Evolutionary conservation across 1,284 basidiomycete species (phyloP).

Genomic region (Blastosporella zonata): DNA sequence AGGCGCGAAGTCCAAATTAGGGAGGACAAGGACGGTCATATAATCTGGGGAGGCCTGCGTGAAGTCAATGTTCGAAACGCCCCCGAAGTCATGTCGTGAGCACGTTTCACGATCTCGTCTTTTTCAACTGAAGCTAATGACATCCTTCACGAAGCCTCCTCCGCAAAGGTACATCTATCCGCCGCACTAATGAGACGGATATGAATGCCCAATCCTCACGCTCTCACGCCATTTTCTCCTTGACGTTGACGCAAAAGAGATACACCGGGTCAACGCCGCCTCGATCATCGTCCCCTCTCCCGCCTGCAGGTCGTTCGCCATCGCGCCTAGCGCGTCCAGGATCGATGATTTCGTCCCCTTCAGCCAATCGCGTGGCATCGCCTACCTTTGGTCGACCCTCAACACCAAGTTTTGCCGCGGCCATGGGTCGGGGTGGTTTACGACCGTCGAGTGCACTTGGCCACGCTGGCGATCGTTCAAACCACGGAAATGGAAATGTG

Average conservation of each 20-base stretch:
- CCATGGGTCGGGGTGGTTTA: conserved; percentile 66
- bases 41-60: conserved; percentile 94
- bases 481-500: conserved; percentile 29
- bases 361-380: conserved; percentile 56
- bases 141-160: conserved; percentile 52
- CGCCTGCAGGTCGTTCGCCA: conserved; percentile 67
- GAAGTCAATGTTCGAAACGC: conserved; percentile 85
- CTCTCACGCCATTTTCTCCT: conserved; percentile 97
- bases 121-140: conserved; percentile 8
- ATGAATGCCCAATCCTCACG: conserved; percentile 99
- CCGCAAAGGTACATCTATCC: conserved; percentile 83
- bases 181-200: conserved; percentile 95
- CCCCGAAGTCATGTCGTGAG: conserved; percentile 88
- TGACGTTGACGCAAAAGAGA: conserved; percentile 89
- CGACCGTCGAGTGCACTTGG: conserved; percentile 78
- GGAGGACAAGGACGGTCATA: conserved; percentile 94
- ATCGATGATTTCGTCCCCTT: conserved; percentile 53
- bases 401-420: conserved; percentile 72
- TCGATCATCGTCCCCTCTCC: conserved; percentile 72
- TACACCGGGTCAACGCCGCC: conserved; percentile 63
- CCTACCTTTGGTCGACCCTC: conserved; percentile 72
- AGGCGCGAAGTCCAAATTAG: conserved; percentile 91
- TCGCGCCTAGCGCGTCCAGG: conserved; percentile 76
- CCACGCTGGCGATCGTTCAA: conserved; percentile 46
- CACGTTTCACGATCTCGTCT: conserved; percentile 22